Percentiles rank a stretch among this genome's conserved stretches.
phyloP scores from a whole-genome alignment of 1,284 basidiomycete species.

The Papiliotrema flavescens region DNA sequence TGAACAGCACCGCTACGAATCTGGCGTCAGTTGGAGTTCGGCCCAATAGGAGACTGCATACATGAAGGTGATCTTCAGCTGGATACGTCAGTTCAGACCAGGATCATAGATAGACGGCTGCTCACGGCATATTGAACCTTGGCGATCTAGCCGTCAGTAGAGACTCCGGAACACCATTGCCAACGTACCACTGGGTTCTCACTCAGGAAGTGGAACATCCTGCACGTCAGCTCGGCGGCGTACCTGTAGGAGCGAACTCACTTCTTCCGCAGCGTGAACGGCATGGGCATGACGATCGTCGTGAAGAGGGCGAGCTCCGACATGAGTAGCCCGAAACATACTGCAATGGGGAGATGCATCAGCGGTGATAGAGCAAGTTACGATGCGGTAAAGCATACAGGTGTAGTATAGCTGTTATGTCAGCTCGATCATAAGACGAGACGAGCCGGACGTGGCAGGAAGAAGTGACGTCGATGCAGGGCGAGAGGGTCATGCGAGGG shows the following conservation, averaged over 20 bases:
- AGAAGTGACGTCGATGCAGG: not conserved
- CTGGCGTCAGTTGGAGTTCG: slow-evolving; percentile 48
- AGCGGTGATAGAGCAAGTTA: not conserved
- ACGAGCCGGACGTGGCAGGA: not conserved
- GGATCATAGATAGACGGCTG: not conserved
- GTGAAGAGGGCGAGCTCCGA: slow-evolving; percentile 44
- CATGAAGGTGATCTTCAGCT: slow-evolving; percentile 92
- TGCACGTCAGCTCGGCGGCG: slow-evolving; percentile 9
- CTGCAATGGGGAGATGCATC: slow-evolving; percentile 16
- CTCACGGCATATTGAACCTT: slow-evolving; percentile 54
- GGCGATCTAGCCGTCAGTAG: slow-evolving; percentile 44
- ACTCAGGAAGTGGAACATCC: slow-evolving; percentile 50
- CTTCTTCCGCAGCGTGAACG: slow-evolving; percentile 48
- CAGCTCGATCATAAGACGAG: not conserved
- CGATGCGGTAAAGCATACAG: slow-evolving; percentile 17
- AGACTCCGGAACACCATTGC: not conserved
- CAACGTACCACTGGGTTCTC: slow-evolving; percentile 48
- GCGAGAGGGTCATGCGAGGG: not conserved
- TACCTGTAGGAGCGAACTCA: slow-evolving; percentile 14
- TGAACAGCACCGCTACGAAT: slow-evolving; percentile 69
- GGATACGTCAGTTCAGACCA: slow-evolving; percentile 12
- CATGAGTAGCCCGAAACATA: slow-evolving; percentile 48
- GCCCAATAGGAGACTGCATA: slow-evolving; percentile 46
- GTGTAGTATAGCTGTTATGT: slow-evolving; percentile 42
- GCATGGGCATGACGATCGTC: slow-evolving; percentile 49